Conservation (phyloP, 2,329 filamentous ascomycete genomes). For the Hypoxylon sp. region DNA sequence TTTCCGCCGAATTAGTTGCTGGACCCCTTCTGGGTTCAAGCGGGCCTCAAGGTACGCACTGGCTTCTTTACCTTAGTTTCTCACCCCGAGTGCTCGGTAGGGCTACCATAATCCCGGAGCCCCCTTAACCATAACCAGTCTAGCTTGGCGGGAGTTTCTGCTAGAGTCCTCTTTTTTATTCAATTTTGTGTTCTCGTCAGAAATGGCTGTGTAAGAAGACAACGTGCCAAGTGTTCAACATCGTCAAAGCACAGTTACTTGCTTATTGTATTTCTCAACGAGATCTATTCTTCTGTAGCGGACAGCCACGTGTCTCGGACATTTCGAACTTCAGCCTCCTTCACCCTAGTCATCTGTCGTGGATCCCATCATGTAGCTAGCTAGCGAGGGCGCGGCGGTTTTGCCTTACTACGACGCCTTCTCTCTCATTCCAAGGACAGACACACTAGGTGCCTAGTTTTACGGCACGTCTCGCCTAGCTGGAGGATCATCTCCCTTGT, state of each 20-base stretch:
- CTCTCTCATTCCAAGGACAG: slow-evolving; percentile 13
- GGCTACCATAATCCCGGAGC: slow-evolving; percentile 12
- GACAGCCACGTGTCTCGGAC: slow-evolving; percentile 43
- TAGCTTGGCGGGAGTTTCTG: slow-evolving; percentile 15
- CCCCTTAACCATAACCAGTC: slow-evolving; percentile 25
- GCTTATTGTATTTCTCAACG: slow-evolving; percentile 26
- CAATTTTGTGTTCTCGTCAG: not conserved
- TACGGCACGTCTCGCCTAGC: slow-evolving; percentile 33
- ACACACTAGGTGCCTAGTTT: slow-evolving; percentile 14
- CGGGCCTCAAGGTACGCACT: slow-evolving; percentile 11
- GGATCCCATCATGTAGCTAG: slow-evolving; percentile 20
- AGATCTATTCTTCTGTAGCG: slow-evolving; percentile 29
- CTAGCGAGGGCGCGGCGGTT: slow-evolving; percentile 15
- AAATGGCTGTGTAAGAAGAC: slow-evolving; percentile 19
- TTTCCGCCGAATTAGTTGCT: slow-evolving; percentile 19
- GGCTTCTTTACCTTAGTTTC: slow-evolving; percentile 21
- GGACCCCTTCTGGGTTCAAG: not conserved
- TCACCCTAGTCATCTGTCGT: slow-evolving; percentile 24
- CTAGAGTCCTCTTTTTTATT: slow-evolving; percentile 7
- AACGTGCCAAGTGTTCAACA: slow-evolving; percentile 36
- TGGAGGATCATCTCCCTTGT: slow-evolving; percentile 41
- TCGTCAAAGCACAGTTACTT: slow-evolving; percentile 23
- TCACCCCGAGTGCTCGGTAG: slow-evolving; percentile 33
- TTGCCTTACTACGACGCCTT: slow-evolving; percentile 30
- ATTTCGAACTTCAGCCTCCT: slow-evolving; percentile 40